Evolutionary conservation across 257 asterid species (phyloP), one percentile per base, ranked within the genome.

Genomic region (Plantago elongata): DNA sequence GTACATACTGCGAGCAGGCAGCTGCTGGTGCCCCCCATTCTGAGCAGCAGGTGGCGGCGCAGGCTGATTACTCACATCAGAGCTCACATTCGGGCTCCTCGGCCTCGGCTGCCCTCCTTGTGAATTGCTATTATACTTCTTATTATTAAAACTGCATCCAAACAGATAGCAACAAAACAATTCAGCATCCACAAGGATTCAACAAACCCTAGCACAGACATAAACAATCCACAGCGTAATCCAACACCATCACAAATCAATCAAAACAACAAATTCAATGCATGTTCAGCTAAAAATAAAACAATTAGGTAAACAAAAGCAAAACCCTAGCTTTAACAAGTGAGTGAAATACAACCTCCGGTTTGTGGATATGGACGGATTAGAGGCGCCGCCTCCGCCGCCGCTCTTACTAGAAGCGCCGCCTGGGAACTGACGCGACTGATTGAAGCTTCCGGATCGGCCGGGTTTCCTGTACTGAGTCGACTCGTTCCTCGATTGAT

Each of bases 101-200:
- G 68, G 74, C 76, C 84, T 62, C 15, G 64, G 47, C 61, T 72
- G 81, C 63, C 88, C 93, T 69, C 85, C 89, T 84, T 76, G 91
- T 58, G 75, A 93, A 87, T 80, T 79, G 63, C 13, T 71, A 54
- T 63, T 67, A 54, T 11, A 17, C 62, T 71, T 60, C 77, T 78
- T 87, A 83, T 75, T 60, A 44, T 45, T 87, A 59, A 55, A 75
- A 72, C 93, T 84, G 72, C 55, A 60, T 60, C 27, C 9, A 14
- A 40, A 16, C 13, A 15, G 14, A 48, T 13, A 8, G 3, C 3
- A 11, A 37, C 5, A 29, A 34, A 13, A 0, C 34, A 54, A 60
- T 38, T 6, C 45, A 64, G 27, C 46, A 60, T 16, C 56, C 62
- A 46, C 18, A 61, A 51, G 7, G 3, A 10, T 14, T 52, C 42